Percentiles rank a stretch among this genome's conserved stretches.
phyloP scores from a whole-genome alignment of 352 stramenopile species.

The Phytophthora nicotianae region DNA sequence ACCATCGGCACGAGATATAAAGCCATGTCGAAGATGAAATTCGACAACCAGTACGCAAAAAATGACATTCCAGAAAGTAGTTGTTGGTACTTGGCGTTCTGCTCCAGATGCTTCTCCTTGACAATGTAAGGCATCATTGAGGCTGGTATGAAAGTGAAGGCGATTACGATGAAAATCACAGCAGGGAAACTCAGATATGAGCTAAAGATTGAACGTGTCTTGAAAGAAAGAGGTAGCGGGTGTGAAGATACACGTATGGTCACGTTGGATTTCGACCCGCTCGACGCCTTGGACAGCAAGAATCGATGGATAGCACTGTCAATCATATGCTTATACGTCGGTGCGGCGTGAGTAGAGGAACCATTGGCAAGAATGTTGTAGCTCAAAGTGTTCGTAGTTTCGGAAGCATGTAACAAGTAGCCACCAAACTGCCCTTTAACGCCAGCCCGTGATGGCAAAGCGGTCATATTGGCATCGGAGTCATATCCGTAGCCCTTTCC shows the following conservation, averaged over 20 bases:
- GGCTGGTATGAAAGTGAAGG: conserved; percentile 93
- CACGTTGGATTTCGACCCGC: conserved; percentile 21
- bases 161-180: conserved; percentile 89
- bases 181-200: conserved; percentile 77
- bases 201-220: conserved; percentile 58
- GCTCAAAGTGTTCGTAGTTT: conserved; percentile 38
- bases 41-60: conserved; percentile 95
- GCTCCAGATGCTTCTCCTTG: conserved; percentile 91
- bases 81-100: conserved; percentile 97
- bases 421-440: conserved; percentile 60
- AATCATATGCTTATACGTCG: conserved; percentile 63
- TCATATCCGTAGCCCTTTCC: conserved; percentile 45
- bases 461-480: conserved; percentile 7
- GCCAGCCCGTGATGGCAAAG: background rate
- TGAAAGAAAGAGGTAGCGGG: conserved; percentile 65
- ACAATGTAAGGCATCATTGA: conserved; percentile 96
- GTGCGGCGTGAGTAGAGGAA: conserved; percentile 47
- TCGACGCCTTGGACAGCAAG: conserved; percentile 31
- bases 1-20: conserved; percentile 89
- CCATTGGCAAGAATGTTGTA: conserved; percentile 77
- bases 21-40: conserved; percentile 92
- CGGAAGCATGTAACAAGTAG: conserved; percentile 52
- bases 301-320: conserved; percentile 66
- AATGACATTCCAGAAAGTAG: conserved; percentile 94
- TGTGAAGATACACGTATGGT: conserved; percentile 54